These are phyloP conservation scores for Leccinum pellstonianum DNA, from an alignment of 768 basidiomycete species.

Conservation along the genomic window DNA sequence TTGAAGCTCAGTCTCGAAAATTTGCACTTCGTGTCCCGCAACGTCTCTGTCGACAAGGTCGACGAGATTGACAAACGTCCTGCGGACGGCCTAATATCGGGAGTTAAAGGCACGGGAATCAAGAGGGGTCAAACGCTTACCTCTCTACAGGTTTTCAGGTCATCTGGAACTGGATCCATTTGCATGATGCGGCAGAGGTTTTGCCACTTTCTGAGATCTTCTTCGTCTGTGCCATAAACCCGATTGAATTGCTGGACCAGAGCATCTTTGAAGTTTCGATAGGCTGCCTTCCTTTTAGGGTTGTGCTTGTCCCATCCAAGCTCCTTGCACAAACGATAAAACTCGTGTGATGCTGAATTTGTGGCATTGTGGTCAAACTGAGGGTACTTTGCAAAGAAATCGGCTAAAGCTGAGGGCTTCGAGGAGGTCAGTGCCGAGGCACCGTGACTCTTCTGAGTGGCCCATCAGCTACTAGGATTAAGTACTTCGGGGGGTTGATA, in stretches of 20 bases:
- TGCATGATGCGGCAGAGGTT: slow-evolving; percentile 4
- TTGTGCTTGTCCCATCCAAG: slow-evolving; percentile 3
- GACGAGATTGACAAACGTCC: slow-evolving; percentile 13
- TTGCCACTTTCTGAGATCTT: slow-evolving; percentile 10
- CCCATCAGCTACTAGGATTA: neutral
- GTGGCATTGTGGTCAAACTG: slow-evolving; percentile 1
- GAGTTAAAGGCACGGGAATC: accelerated
- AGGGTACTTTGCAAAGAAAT: neutral
- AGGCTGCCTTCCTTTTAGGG: neutral
- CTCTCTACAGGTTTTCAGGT: slow-evolving; percentile 9
- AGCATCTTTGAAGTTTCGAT: slow-evolving; percentile 6
- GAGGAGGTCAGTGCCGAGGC: neutral
- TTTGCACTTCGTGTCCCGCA: neutral
- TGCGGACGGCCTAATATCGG: slow-evolving; percentile 1
- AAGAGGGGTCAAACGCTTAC: neutral
- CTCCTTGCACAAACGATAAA: slow-evolving; percentile 14
- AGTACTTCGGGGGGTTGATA: neutral
- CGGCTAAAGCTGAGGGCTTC: neutral
- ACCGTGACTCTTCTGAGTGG: neutral
- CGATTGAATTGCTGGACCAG: slow-evolving; percentile 8
- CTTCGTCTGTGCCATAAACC: slow-evolving; percentile 13
- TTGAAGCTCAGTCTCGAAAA: slow-evolving; percentile 9
- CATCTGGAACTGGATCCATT: slow-evolving; percentile 10
- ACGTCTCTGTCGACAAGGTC: slow-evolving; percentile 18
- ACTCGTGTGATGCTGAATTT: slow-evolving; percentile 5